phyloP scores from a whole-genome alignment of 2,329 filamentous ascomycete species.

The Rosellinia necatrix region DNA sequence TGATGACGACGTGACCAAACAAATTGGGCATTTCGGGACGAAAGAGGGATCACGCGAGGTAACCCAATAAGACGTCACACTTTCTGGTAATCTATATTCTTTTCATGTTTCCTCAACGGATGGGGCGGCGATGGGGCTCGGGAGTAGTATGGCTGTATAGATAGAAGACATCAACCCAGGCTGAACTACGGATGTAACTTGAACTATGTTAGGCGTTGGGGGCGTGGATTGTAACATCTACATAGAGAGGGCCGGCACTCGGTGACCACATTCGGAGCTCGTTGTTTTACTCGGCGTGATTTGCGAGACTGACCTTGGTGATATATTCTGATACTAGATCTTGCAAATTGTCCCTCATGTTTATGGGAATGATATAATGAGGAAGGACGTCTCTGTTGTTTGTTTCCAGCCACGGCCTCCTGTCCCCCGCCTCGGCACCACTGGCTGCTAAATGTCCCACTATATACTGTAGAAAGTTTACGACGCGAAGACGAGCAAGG shows the following conservation, averaged over 20 bases:
- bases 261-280: constrained; percentile 24
- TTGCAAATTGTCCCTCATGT: too few species aligned
- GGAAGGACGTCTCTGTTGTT: too few species aligned
- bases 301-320: constrained; percentile 1
- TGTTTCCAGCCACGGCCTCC: too few species aligned
- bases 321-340: too few species aligned
- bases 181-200: too few species aligned
- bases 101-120: background rate
- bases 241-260: constrained; percentile 26
- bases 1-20: constrained; percentile 47
- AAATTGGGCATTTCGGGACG: constrained; percentile 47
- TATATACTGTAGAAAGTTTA: too few species aligned
- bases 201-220: too few species aligned
- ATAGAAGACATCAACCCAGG: constrained; percentile 19
- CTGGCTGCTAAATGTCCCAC: too few species aligned
- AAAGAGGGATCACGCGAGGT: constrained; percentile 43
- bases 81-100: constrained; percentile 12
- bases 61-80: constrained; percentile 36
- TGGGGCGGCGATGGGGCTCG: constrained; percentile 7
- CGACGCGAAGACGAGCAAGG: too few species aligned
- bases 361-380: too few species aligned
- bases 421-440: too few species aligned
- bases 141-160: constrained; percentile 31
- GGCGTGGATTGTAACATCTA: constrained; percentile 1
- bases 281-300: constrained; percentile 16